Conservation (phyloP, 371 early-diverging fungal species). For the Batkoa obscura region DNA sequence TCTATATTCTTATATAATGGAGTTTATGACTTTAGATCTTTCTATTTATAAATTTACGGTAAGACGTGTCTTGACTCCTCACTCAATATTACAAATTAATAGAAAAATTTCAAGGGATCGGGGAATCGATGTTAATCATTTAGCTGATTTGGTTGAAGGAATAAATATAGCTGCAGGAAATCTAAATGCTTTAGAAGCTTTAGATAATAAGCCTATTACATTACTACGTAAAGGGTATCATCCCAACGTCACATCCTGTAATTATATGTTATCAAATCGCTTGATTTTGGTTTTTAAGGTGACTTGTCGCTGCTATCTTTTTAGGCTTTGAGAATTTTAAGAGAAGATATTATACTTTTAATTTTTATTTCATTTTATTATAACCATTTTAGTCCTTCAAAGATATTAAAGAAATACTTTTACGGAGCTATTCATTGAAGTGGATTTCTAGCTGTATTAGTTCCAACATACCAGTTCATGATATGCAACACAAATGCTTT, state of each 20-base stretch:
- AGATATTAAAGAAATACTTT: conserved; percentile 22
- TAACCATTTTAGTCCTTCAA: conserved; percentile 16
- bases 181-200: not conserved
- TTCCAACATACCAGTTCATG: conserved; percentile 30
- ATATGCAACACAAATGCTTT: conserved; percentile 17
- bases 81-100: not conserved
- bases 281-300: conserved; percentile 28
- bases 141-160: not conserved
- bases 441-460: conserved; percentile 36
- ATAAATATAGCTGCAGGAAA: not conserved
- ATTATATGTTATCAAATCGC: conserved; percentile 19
- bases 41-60: conserved; percentile 1
- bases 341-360: conserved; percentile 18
- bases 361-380: too few species aligned
- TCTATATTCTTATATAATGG: not conserved
- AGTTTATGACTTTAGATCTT: not conserved
- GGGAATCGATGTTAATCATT: not conserved
- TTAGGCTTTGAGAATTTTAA: conserved; percentile 28
- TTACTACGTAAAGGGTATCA: conserved; percentile 28
- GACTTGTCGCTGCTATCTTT: conserved; percentile 39
- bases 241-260: conserved; percentile 35
- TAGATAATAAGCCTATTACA: not conserved
- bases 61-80: not conserved
- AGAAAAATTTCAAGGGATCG: not conserved
- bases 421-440: conserved; percentile 34